A percentile compares a stretch with the other conserved stretches of the same genome.
Conservation (phyloP, 805 yeast genomes). For the Candida ulmi region DNA sequence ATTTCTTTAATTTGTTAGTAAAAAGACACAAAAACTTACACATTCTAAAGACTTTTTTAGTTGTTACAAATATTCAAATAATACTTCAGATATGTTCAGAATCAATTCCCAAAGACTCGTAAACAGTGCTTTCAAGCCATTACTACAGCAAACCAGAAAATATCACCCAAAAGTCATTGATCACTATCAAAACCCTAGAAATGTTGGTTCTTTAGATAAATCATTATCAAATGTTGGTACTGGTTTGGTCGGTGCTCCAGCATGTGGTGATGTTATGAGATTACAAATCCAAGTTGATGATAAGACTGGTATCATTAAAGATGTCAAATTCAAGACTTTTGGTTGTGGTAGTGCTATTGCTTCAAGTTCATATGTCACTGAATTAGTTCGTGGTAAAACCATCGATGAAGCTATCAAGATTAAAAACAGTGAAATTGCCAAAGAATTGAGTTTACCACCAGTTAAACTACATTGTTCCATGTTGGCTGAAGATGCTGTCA, state of each 20-base stretch:
- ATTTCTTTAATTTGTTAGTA: too few species aligned
- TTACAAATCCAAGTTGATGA: constrained; percentile 92
- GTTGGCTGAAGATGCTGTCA: constrained; percentile 98
- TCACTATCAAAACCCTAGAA: constrained; percentile 94
- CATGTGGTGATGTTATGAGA: constrained; percentile 99
- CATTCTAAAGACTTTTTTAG: not conserved
- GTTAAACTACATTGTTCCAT: constrained; percentile 96
- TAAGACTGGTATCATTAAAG: constrained; percentile 83
- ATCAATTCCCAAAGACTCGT: constrained; percentile 12
- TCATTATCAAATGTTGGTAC: constrained; percentile 78
- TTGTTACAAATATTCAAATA: too few species aligned
- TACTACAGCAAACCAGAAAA: constrained; percentile 27
- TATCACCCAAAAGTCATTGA: constrained; percentile 94
- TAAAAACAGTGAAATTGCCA: constrained; percentile 91
- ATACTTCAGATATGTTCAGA: constrained; percentile 16
- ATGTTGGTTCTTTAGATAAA: constrained; percentile 91
- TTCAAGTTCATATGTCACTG: constrained; percentile 90
- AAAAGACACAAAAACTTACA: too few species aligned
- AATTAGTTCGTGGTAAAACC: constrained; percentile 89
- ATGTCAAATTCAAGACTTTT: constrained; percentile 96
- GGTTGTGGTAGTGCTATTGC: constrained; percentile 99
- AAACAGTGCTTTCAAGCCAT: constrained; percentile 13
- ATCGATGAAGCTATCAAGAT: constrained; percentile 89
- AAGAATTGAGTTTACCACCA: constrained; percentile 92
- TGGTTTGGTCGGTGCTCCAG: constrained; percentile 98